A percentile compares a stretch with the other conserved stretches of the same genome.
Evolutionary conservation across 805 yeast species (phyloP).

Genomic region (Phaffomyces opuntiae): DNA sequence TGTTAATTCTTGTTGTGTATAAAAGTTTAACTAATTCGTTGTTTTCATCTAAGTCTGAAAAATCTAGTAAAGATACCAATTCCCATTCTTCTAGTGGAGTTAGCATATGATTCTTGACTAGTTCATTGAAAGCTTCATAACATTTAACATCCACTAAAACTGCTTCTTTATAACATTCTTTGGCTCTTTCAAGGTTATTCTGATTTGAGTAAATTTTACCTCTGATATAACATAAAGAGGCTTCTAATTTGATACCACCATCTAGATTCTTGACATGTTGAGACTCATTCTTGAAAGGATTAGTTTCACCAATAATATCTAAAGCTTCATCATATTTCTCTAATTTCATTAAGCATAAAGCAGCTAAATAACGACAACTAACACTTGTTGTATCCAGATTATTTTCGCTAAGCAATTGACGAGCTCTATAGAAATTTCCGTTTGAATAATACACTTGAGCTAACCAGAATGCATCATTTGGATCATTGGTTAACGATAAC

Average conservation of each 20-base stretch:
- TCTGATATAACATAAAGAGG: constrained; percentile 78
- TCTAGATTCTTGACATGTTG: constrained; percentile 45
- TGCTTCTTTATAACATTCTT: constrained; percentile 82
- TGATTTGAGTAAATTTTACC: constrained; percentile 80
- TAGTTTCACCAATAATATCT: constrained; percentile 74
- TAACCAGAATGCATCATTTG: constrained; percentile 93
- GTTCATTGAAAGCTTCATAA: constrained; percentile 83
- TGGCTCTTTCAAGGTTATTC: constrained; percentile 79
- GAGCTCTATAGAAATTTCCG: constrained; percentile 74
- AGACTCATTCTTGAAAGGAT: constrained; percentile 50
- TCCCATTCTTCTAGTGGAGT: constrained; percentile 88
- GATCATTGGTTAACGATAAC: constrained; percentile 72
- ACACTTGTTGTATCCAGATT: constrained; percentile 50
- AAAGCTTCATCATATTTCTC: constrained; percentile 85
- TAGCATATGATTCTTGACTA: constrained; percentile 63
- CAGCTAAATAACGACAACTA: constrained; percentile 76
- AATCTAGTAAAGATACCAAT: constrained; percentile 53
- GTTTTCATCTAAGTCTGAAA: constrained; percentile 70
- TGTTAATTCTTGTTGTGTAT: constrained; percentile 71
- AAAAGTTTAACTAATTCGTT: constrained; percentile 72
- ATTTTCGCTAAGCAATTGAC: constrained; percentile 55
- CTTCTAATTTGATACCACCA: constrained; percentile 82
- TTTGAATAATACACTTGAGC: constrained; percentile 81
- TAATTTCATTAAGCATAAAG: constrained; percentile 62
- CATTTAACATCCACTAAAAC: constrained; percentile 83